phyloP scores from a whole-genome alignment of 164 flowering plant species.

The Aristolochia contorta region DNA sequence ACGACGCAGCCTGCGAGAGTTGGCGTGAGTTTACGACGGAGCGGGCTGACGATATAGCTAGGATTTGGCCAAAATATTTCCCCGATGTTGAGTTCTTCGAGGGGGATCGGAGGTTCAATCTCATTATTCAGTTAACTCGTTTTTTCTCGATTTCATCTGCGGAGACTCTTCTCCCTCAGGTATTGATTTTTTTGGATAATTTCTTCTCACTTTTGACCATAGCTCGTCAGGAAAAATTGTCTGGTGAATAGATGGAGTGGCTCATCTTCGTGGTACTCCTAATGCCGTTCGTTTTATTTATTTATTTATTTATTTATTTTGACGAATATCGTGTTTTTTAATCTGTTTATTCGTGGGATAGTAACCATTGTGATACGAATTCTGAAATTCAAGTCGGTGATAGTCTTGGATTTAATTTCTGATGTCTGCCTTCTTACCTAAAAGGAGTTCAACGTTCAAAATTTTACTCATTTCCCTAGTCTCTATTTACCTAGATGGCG shows the following conservation, averaged over 20 bases:
- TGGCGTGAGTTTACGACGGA: too few species aligned
- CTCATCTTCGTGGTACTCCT: not conserved
- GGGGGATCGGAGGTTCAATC: conserved; percentile 23
- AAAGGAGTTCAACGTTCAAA: conserved; percentile 1
- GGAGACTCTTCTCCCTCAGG: conserved; percentile 38
- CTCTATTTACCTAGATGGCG: too few species aligned
- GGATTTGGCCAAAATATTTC: conserved; percentile 40
- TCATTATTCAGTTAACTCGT: conserved; percentile 29
- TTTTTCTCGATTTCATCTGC: conserved; percentile 49
- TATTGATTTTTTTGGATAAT: not conserved
- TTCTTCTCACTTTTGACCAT: not conserved
- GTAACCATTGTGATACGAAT: too few species aligned
- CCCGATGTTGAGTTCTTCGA: conserved; percentile 30
- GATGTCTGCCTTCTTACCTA: too few species aligned
- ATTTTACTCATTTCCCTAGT: not conserved
- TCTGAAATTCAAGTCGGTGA: not conserved
- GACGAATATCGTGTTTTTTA: not conserved
- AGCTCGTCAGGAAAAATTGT: too few species aligned
- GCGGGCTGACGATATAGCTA: too few species aligned
- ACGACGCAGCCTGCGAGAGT: too few species aligned
- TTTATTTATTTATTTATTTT: not conserved
- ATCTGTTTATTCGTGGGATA: not conserved
- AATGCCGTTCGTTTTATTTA: too few species aligned
- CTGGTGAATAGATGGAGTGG: too few species aligned
- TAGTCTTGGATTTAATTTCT: not conserved